Evolutionary conservation across 2,329 filamentous ascomycete genomes (phyloP).

Genomic region (Dothideomycetidae sp.): DNA sequence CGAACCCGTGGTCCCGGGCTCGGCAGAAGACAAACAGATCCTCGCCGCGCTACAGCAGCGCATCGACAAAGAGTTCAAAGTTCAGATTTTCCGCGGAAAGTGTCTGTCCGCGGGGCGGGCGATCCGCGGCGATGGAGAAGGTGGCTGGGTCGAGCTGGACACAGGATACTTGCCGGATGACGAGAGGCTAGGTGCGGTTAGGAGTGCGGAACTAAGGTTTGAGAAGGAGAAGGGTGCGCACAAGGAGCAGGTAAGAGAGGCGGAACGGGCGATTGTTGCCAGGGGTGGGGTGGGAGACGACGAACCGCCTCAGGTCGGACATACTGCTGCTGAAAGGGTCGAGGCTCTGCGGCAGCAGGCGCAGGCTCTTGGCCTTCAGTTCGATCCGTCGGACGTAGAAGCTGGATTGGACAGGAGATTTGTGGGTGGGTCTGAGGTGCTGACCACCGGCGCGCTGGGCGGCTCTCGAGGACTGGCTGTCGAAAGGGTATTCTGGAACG

Average conservation of each 20-base stretch:
- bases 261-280: slow-evolving; percentile 7
- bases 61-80: slow-evolving; percentile 35
- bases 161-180: slow-evolving; percentile 17
- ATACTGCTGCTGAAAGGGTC: slow-evolving; percentile 2
- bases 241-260: slow-evolving; percentile 1
- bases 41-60: slow-evolving; percentile 28
- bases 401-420: slow-evolving; percentile 1
- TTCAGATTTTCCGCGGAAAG: slow-evolving; percentile 33
- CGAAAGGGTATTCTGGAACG: slow-evolving; percentile 52
- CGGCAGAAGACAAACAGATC: slow-evolving; percentile 29
- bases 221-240: slow-evolving; percentile 6
- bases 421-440: slow-evolving; percentile 1
- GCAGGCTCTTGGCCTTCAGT: slow-evolving; percentile 4
- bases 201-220: slow-evolving; percentile 10
- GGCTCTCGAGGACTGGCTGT: slow-evolving; percentile 29
- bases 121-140: slow-evolving; percentile 10
- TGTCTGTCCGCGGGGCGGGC: slow-evolving; percentile 20
- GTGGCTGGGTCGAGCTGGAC: slow-evolving; percentile 10
- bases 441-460: slow-evolving; percentile 21
- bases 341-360: slow-evolving; percentile 9
- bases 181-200: slow-evolving; percentile 7
- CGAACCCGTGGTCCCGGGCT: slow-evolving; percentile 27
- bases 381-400: neutral
- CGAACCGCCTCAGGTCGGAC: neutral
- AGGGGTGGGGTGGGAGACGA: slow-evolving; percentile 6